Percentiles rank a stretch among this genome's conserved stretches.
phyloP scores from a whole-genome alignment of 129 eudicot genomes.

The Apium graveolens region DNA sequence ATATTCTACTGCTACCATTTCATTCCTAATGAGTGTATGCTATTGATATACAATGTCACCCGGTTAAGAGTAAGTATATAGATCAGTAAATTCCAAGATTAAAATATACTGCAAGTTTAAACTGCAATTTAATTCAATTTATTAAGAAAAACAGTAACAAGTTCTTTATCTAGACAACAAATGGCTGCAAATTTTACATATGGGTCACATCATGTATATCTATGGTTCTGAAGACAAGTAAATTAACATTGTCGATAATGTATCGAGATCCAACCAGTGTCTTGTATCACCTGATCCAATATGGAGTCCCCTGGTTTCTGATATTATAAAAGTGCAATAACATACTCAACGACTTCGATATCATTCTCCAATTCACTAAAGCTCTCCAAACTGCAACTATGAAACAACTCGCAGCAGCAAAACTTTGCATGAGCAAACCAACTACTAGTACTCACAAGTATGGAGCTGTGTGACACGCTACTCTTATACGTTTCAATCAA shows the following conservation, averaged over 20 bases:
- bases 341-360: neutral
- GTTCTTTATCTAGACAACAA: constrained; percentile 8
- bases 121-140: neutral
- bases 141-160: neutral
- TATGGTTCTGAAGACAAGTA: neutral
- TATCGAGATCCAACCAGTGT: neutral
- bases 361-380: neutral
- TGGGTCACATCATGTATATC: neutral
- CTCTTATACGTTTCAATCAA: neutral
- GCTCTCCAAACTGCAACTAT: neutral
- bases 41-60: neutral
- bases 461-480: neutral
- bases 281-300: neutral
- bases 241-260: neutral
- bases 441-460: neutral
- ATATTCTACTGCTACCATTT: too few relatives aligned
- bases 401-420: neutral
- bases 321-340: neutral
- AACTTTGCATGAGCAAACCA: neutral
- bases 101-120: neutral
- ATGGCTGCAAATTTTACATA: constrained; percentile 17
- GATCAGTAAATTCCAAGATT: neutral
- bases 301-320: neutral
- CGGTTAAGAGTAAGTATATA: neutral
- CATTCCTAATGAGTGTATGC: neutral